A percentile compares a stretch with the other conserved stretches of the same genome.
Conservation (phyloP, 75 land plant species). For the Chamaecyparis obtusa region DNA sequence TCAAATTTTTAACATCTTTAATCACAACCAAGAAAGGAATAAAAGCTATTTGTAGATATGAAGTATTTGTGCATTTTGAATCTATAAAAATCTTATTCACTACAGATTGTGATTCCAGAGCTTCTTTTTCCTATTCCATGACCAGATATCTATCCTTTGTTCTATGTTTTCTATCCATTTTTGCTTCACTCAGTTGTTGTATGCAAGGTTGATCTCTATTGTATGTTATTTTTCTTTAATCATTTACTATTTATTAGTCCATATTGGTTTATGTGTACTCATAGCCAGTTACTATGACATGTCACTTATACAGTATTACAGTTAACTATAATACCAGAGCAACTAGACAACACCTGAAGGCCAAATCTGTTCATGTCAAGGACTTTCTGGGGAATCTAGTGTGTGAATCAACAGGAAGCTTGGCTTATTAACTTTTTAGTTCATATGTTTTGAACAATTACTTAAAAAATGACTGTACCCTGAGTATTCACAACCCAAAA, state of each 20-base stretch:
- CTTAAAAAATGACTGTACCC: background rate
- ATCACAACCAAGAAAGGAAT: background rate
- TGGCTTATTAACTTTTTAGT: background rate
- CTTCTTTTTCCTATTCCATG: background rate
- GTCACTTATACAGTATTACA: background rate
- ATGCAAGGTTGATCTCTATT: slow-evolving; percentile 1
- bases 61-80: background rate
- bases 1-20: background rate
- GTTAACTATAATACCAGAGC: background rate
- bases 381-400: background rate
- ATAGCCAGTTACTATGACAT: background rate
- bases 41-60: background rate
- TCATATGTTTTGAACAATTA: background rate
- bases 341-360: background rate
- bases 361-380: background rate
- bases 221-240: background rate
- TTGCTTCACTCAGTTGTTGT: background rate
- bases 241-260: background rate
- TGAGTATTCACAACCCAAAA: background rate
- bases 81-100: background rate
- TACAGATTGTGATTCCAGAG: background rate
- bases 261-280: background rate
- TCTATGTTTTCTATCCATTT: background rate
- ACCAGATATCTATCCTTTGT: background rate
- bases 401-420: background rate